These are phyloP conservation scores for Heterobasidion parviporum DNA, from an alignment of 1,284 basidiomycete genomes.

Conservation along the genomic window DNA sequence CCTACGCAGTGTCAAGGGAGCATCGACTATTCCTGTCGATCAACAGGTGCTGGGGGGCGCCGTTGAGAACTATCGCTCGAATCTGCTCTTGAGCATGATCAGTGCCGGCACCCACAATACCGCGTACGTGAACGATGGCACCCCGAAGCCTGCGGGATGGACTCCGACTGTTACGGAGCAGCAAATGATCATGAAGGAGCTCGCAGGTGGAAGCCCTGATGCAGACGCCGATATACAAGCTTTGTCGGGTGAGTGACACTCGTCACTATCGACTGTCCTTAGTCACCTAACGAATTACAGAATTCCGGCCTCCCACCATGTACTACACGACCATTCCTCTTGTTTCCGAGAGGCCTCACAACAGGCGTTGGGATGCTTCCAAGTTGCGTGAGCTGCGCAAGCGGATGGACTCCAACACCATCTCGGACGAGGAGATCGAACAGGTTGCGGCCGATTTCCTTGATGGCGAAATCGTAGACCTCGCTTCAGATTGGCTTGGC, in stretches of 20 bases:
- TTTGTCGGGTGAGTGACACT: conserved; percentile 60
- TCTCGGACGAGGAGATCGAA: conserved; percentile 85
- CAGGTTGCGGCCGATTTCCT: conserved; percentile 84
- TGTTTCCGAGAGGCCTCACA: conserved; percentile 76
- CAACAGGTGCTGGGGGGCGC: conserved; percentile 86
- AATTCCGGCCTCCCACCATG: conserved; percentile 81
- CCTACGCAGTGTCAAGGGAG: conserved; percentile 79
- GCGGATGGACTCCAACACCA: conserved; percentile 76
- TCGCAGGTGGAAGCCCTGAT: conserved; percentile 70
- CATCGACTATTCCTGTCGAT: conserved; percentile 80
- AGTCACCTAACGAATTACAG: conserved; percentile 27
- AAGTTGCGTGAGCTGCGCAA: conserved; percentile 93
- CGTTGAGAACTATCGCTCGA: conserved; percentile 91
- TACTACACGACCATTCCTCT: conserved; percentile 92
- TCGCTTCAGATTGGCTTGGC: conserved; percentile 98
- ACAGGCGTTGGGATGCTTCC: conserved; percentile 88
- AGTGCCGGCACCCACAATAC: conserved; percentile 72
- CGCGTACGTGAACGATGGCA: conserved; percentile 42
- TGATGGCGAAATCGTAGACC: conserved; percentile 86
- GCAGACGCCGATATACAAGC: conserved; percentile 79
- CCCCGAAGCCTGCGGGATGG: conserved; percentile 53
- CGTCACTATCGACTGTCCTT: conserved; percentile 19
- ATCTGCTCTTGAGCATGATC: conserved; percentile 85
- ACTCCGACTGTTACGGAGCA: conserved; percentile 75
- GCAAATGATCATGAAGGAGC: conserved; percentile 92